Conservation (phyloP, 208 protist species). For the Acanthamoeba sp. region DNA sequence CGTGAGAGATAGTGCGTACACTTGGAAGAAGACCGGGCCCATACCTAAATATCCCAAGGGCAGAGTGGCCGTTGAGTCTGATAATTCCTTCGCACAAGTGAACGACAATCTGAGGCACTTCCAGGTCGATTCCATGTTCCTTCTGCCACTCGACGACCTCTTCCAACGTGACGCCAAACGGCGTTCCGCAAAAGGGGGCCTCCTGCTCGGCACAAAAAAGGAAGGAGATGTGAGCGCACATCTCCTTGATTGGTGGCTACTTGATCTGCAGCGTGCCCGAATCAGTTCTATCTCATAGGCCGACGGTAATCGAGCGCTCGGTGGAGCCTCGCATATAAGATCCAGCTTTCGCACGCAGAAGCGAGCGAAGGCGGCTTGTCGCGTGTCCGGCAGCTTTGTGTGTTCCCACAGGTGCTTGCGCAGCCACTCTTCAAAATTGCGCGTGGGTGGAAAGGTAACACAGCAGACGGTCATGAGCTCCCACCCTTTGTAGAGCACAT, state of each 20-base stretch:
- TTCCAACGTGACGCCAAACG: background rate
- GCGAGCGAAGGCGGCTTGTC: background rate
- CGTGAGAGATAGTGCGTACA: background rate
- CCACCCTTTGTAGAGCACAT: conserved; percentile 72
- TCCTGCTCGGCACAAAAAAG: background rate
- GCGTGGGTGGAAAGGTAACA: conserved; percentile 54
- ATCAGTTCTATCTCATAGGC: conserved; percentile 9
- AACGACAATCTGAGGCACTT: conserved; percentile 59
- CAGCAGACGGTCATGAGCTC: conserved; percentile 68
- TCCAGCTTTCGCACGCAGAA: conserved; percentile 31
- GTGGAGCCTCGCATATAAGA: conserved; percentile 11
- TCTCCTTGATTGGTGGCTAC: background rate
- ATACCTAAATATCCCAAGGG: conserved; percentile 20
- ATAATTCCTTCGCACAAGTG: background rate
- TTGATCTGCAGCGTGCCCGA: background rate
- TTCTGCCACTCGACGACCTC: conserved; percentile 39
- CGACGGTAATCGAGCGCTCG: background rate
- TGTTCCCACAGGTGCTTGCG: conserved; percentile 48
- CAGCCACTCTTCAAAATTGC: conserved; percentile 75
- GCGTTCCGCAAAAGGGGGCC: conserved; percentile 14
- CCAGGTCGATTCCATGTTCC: background rate
- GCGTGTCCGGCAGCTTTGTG: background rate
- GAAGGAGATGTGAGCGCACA: no score
- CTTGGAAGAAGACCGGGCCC: no score
- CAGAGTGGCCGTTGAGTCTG: background rate